These are phyloP conservation scores for Fusarium nanum DNA, from an alignment of 2,329 filamentous ascomycete genomes.

Conservation along the genomic window DNA sequence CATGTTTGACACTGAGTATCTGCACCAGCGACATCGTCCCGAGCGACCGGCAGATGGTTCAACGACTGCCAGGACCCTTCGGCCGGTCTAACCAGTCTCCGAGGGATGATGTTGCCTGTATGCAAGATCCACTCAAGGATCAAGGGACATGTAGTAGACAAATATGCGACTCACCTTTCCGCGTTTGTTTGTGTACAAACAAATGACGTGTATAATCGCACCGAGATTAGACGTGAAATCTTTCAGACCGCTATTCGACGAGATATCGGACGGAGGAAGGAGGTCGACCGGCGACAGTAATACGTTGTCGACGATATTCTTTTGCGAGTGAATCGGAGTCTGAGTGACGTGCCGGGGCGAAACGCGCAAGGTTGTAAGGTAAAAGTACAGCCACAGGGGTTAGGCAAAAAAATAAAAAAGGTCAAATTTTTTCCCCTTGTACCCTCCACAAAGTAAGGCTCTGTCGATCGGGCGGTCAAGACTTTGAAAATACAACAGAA, in stretches of 20 bases:
- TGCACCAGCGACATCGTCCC: slow-evolving; percentile 7
- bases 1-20: slow-evolving; percentile 14
- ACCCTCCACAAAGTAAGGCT: slow-evolving; percentile 29
- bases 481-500: slow-evolving; percentile 15
- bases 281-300: slow-evolving; percentile 47
- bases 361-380: slow-evolving; percentile 22
- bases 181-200: slow-evolving; percentile 41
- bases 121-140: slow-evolving; percentile 26
- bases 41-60: slow-evolving; percentile 18
- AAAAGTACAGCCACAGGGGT: slow-evolving; percentile 20
- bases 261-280: slow-evolving; percentile 17
- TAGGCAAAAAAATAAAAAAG: slow-evolving; percentile 23
- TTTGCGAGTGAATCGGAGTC: slow-evolving; percentile 16
- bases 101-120: slow-evolving; percentile 10
- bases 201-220: slow-evolving; percentile 42
- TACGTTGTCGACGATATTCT: slow-evolving; percentile 27
- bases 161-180: slow-evolving; percentile 39
- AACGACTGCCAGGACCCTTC: slow-evolving; percentile 18
- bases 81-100: slow-evolving; percentile 9
- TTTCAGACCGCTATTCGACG: slow-evolving; percentile 34
- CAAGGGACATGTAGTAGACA: slow-evolving; percentile 11
- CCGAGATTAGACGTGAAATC: slow-evolving; percentile 18
- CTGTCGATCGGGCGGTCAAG: slow-evolving; percentile 27
- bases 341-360: slow-evolving; percentile 13
- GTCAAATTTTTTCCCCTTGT: slow-evolving; percentile 20